These are phyloP conservation scores for Graphiopsis chlorocephala DNA, from an alignment of 2,329 filamentous ascomycete species.

Conservation along the genomic window DNA sequence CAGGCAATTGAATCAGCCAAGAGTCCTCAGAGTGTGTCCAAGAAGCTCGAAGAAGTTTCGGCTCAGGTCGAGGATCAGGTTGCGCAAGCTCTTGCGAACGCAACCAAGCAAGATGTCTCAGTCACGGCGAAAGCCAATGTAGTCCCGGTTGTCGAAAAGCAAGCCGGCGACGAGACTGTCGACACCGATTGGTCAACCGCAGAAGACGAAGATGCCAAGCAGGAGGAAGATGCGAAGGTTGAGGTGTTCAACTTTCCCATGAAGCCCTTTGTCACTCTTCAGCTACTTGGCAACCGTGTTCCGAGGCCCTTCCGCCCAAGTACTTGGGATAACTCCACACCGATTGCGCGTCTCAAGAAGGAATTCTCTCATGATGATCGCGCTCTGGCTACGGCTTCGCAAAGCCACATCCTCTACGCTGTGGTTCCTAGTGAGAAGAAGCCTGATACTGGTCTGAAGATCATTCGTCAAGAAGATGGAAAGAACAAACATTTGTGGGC, in stretches of 20 bases:
- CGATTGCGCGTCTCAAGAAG: constrained; percentile 89
- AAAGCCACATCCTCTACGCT: constrained; percentile 89
- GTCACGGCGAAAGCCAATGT: constrained; percentile 35
- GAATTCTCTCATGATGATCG: constrained; percentile 97
- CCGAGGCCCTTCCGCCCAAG: constrained; percentile 12
- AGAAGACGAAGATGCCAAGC: constrained; percentile 70
- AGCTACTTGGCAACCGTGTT: constrained; percentile 49
- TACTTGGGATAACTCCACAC: constrained; percentile 48
- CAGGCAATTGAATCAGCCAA: constrained; percentile 18
- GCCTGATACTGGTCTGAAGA: constrained; percentile 86
- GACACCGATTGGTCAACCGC: constrained; percentile 77
- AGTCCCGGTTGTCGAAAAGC: constrained; percentile 36
- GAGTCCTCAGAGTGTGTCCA: constrained; percentile 62
- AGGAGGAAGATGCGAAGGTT: constrained; percentile 63
- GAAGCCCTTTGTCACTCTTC: constrained; percentile 91
- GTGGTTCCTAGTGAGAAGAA: constrained; percentile 56
- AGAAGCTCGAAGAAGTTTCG: constrained; percentile 66
- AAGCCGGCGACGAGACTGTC: constrained; percentile 57
- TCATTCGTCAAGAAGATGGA: constrained; percentile 92
- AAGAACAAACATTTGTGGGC: constrained; percentile 89
- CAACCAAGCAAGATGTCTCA: constrained; percentile 44
- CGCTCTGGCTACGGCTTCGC: constrained; percentile 83
- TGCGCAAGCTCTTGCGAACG: constrained; percentile 59
- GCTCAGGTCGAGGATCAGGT: constrained; percentile 59
- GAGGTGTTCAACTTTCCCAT: constrained; percentile 91